Percentiles rank a stretch among this genome's conserved stretches.
phyloP scores from a whole-genome alignment of 345 rosid species.

The Eutrema japonicum region DNA sequence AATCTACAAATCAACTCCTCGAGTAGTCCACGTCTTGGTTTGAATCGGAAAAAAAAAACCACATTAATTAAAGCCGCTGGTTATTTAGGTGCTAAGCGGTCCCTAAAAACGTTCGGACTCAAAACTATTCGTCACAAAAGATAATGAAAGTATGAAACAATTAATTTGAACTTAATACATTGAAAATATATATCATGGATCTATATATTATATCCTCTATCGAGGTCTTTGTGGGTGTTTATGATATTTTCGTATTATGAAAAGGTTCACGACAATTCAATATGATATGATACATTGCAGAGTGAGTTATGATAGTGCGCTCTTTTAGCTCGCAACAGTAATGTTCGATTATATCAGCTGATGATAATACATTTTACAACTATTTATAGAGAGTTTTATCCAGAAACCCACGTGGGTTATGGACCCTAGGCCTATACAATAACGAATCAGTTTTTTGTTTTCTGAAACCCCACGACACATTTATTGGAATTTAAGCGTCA shows the following conservation, averaged over 20 bases:
- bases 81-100: not conserved
- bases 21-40: too few relatives aligned
- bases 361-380: not conserved
- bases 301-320: not conserved
- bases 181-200: not conserved
- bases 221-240: not conserved
- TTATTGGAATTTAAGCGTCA: slow-evolving; percentile 35
- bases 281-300: not conserved
- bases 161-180: not conserved
- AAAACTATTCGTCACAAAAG: slow-evolving; percentile 4
- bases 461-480: slow-evolving; percentile 40
- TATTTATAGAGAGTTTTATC: slow-evolving; percentile 6
- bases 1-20: too few relatives aligned
- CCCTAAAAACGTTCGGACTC: not conserved
- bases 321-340: not conserved
- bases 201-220: too few relatives aligned
- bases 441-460: slow-evolving; percentile 38
- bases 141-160: not conserved
- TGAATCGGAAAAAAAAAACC: not conserved
- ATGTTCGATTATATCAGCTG: not conserved
- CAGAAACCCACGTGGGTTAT: slow-evolving; percentile 48
- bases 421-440: slow-evolving; percentile 23
- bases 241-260: not conserved
- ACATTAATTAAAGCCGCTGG: not conserved
- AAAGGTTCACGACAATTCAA: not conserved